phyloP scores from a whole-genome alignment of 805 yeast species.

The Zygoascus ofunaensis region DNA sequence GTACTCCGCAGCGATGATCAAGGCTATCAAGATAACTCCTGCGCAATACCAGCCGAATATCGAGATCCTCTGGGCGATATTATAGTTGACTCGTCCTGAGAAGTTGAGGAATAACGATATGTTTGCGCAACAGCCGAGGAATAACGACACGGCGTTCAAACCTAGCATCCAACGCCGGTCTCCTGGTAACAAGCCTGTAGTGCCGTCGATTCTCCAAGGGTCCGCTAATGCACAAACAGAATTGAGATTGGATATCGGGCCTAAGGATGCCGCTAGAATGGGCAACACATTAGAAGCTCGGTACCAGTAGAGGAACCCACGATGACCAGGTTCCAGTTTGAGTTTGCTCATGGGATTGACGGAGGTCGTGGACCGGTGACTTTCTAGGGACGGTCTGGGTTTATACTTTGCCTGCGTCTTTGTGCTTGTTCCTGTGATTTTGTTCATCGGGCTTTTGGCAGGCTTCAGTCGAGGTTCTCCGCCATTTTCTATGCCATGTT shows the following conservation, averaged over 20 bases:
- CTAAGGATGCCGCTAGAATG: conserved; percentile 63
- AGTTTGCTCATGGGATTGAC: background rate
- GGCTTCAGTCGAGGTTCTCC: background rate
- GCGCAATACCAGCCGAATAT: conserved; percentile 60
- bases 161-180: conserved; percentile 40
- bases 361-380: too few relatives aligned
- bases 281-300: conserved; percentile 62
- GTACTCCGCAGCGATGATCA: conserved; percentile 34
- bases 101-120: conserved; percentile 62
- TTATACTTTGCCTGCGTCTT: background rate
- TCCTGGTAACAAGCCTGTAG: conserved; percentile 12
- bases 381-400: too few relatives aligned
- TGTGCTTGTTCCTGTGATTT: background rate
- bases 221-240: conserved; percentile 64
- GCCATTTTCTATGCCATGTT: too few relatives aligned
- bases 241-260: conserved; percentile 68
- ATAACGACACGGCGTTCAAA: conserved; percentile 55
- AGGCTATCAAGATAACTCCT: conserved; percentile 41
- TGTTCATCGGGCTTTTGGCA: background rate
- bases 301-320: conserved; percentile 41
- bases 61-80: conserved; percentile 52
- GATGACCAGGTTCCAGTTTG: conserved; percentile 6
- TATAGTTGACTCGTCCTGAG: conserved; percentile 44
- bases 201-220: conserved; percentile 46
- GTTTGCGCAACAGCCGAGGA: conserved; percentile 60